These are phyloP conservation scores for Croton laevigatus DNA, from an alignment of 441 rosid genomes.

Conservation along the genomic window DNA sequence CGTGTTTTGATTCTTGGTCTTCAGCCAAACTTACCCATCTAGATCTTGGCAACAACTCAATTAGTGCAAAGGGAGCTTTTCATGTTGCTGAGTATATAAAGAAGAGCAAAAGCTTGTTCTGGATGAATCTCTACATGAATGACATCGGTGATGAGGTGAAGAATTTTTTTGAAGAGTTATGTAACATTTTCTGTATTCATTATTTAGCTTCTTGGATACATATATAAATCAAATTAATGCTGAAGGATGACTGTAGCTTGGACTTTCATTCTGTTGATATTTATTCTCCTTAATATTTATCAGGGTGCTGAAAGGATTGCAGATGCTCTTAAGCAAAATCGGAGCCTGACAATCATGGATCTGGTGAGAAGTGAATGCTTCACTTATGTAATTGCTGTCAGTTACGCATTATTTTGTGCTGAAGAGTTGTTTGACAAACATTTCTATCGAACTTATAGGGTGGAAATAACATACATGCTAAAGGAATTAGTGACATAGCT, in stretches of 20 bases:
- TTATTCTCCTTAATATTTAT: slow-evolving; percentile 21
- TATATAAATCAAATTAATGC: neutral
- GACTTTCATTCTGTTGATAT: slow-evolving; percentile 14
- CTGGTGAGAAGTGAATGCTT: slow-evolving; percentile 52
- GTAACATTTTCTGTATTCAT: slow-evolving; percentile 6
- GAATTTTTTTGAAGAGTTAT: slow-evolving; percentile 27
- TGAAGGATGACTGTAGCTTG: neutral
- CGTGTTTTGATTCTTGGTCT: slow-evolving; percentile 28
- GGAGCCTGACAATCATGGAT: slow-evolving; percentile 68
- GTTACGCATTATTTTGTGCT: neutral
- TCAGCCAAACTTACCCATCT: slow-evolving; percentile 75
- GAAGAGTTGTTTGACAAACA: neutral
- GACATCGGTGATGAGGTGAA: slow-evolving; percentile 92
- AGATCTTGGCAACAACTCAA: slow-evolving; percentile 92
- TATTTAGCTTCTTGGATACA: neutral
- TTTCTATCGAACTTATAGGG: slow-evolving; percentile 50
- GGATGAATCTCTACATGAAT: slow-evolving; percentile 97
- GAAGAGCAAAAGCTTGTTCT: slow-evolving; percentile 84
- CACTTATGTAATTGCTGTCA: slow-evolving; percentile 1
- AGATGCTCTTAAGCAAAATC: slow-evolving; percentile 78
- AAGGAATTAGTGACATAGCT: slow-evolving; percentile 73
- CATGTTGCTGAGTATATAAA: slow-evolving; percentile 80
- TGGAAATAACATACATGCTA: slow-evolving; percentile 84
- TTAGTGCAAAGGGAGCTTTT: slow-evolving; percentile 75
- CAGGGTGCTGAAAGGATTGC: slow-evolving; percentile 90